Evolutionary conservation across 768 basidiomycete species (phyloP), one percentile per base, ranked within the genome.

Genomic region (Lactarius quietus): DNA sequence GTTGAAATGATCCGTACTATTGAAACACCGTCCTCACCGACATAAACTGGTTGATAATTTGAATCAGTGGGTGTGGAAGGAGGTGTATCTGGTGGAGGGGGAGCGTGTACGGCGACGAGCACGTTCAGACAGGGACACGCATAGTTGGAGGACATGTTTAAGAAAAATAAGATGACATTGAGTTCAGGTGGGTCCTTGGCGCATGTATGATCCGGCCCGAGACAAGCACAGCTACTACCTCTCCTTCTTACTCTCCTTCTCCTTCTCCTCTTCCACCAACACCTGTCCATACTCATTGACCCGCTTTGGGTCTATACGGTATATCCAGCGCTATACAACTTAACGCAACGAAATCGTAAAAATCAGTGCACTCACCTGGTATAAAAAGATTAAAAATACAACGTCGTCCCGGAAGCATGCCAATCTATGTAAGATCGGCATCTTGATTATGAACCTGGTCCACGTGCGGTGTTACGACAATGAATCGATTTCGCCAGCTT

Each of bases 211-310:
- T 54, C 54, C 54, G 54, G 54, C 33, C 54, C 54, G 56, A 26
- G 12, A 48, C 51, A 58, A 26, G 39, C 20, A 66, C 72, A 36
- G 72, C 74, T 36, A 38, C 54, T 38, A 76, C 69, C 74, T 77
- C 64, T 74, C 72, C 73, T 77, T 75, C 70, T 74, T 76, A 54
- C 72, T 75, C 69, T 78, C 77, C 56, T 70, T 75, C 69, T 78
- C 77, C 56, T 70, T 77, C 52, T 71, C 64, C 53, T 59, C 63
- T 31, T 67, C 66, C 38, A 73, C 78, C 77, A 89, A 76, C 69
- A 93, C 89, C 77, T 96, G 92, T 52, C 95, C 95, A 75, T 93
- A 98, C 80, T 98, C 96, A 77, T 99, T 99, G 70, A 93, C 84
- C 70, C 97, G 90, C 70, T 90, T 92, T 71, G 88, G 90, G 78